A percentile compares a stretch with the other conserved stretches of the same genome.
Conservation (phyloP, 805 yeast species). For the Citeromyces nyonsensis region DNA sequence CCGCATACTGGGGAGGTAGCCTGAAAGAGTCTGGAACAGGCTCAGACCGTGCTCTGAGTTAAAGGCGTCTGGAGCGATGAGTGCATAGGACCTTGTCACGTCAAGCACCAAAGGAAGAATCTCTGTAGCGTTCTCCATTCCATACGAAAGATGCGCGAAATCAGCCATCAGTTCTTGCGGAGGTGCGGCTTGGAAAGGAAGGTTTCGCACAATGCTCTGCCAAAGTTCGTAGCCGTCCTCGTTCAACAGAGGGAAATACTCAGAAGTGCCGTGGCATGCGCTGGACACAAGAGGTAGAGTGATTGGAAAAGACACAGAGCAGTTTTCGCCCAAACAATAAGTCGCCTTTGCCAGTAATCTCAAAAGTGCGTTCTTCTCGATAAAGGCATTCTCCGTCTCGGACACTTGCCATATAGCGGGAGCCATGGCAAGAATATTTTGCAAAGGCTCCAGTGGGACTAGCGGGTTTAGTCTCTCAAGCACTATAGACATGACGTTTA, state of each 20-base stretch:
- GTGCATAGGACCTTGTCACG: slow-evolving; percentile 45
- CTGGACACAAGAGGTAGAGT: slow-evolving; percentile 47
- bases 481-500: slow-evolving; percentile 52
- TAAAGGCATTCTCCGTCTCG: slow-evolving; percentile 22
- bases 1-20: slow-evolving; percentile 42
- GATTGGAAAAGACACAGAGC: slow-evolving; percentile 30
- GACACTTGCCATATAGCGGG: slow-evolving; percentile 68
- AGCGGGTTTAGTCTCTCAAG: slow-evolving; percentile 53
- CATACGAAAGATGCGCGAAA: slow-evolving; percentile 37
- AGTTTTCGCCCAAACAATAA: slow-evolving; percentile 37
- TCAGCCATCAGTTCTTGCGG: slow-evolving; percentile 23
- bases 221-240: slow-evolving; percentile 86
- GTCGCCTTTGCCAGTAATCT: slow-evolving; percentile 44
- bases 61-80: slow-evolving; percentile 28
- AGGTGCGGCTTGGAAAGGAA: slow-evolving; percentile 22
- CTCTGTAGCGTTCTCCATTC: slow-evolving; percentile 60
- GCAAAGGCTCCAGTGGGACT: slow-evolving; percentile 31
- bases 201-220: slow-evolving; percentile 52
- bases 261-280: slow-evolving; percentile 48
- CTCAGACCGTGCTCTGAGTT: slow-evolving; percentile 19
- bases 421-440: slow-evolving; percentile 34
- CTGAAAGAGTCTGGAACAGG: slow-evolving; percentile 32
- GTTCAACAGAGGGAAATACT: slow-evolving; percentile 36
- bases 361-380: slow-evolving; percentile 31
- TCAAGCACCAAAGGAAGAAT: slow-evolving; percentile 48